A percentile compares a stretch with the other conserved stretches of the same genome.
Evolutionary conservation across 2,329 filamentous ascomycete genomes (phyloP).

Genomic region (Endothia cerciana): DNA sequence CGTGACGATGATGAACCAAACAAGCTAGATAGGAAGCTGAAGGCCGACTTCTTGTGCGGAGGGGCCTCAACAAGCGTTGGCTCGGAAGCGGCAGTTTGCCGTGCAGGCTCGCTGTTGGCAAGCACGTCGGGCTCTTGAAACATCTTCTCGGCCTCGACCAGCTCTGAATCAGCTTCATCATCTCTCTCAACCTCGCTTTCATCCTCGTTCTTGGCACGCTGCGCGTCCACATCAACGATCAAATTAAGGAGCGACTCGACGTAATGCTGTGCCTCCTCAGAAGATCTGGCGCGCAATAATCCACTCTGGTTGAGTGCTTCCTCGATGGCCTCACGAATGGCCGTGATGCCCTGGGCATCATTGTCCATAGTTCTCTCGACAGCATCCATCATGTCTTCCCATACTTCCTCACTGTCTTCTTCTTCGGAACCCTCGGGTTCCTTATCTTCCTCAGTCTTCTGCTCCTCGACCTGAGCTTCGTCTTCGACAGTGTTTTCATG

Average conservation of each 20-base stretch:
- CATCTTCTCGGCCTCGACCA: constrained; percentile 22
- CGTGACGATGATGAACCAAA: constrained; percentile 14
- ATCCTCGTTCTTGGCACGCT: constrained; percentile 23
- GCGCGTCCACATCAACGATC: constrained; percentile 37
- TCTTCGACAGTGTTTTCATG: constrained; percentile 35
- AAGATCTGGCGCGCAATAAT: constrained; percentile 50
- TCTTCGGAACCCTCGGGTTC: constrained; percentile 27
- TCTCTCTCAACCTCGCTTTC: constrained; percentile 31
- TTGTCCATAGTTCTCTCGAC: constrained; percentile 62
- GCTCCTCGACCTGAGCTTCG: constrained; percentile 34
- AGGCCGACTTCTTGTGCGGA: constrained; percentile 11
- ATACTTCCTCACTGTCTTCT: constrained; percentile 45
- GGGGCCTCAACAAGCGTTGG: neutral
- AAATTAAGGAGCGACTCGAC: constrained; percentile 56
- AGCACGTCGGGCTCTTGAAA: neutral
- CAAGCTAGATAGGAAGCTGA: constrained; percentile 24
- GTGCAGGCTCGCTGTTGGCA: neutral
- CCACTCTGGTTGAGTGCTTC: constrained; percentile 60
- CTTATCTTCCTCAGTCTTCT: constrained; percentile 30
- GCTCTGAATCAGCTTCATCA: neutral
- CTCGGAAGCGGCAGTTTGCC: neutral
- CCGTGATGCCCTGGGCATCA: constrained; percentile 56
- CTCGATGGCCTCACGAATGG: constrained; percentile 58
- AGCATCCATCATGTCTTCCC: constrained; percentile 58
- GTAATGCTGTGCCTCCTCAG: constrained; percentile 51